phyloP scores from a whole-genome alignment of 257 asterid genomes.

The Solanum paucissectum region DNA sequence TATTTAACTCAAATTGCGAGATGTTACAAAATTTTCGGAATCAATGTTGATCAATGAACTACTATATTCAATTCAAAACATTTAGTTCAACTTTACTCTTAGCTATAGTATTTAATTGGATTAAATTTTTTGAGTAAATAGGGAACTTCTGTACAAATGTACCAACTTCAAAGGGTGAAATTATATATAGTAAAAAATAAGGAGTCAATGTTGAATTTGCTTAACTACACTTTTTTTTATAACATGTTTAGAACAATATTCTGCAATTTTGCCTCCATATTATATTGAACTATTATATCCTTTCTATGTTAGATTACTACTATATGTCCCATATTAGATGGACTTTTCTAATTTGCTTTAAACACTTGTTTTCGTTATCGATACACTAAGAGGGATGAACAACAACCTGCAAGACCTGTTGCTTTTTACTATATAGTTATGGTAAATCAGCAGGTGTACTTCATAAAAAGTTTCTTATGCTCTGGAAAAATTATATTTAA shows the following conservation, averaged over 20 bases:
- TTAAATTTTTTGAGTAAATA: not conserved
- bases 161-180: not conserved
- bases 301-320: not conserved
- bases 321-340: too few relatives aligned
- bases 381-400: too few relatives aligned
- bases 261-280: not conserved
- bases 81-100: not conserved
- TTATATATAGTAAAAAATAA: not conserved
- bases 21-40: conserved; percentile 32
- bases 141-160: not conserved
- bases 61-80: not conserved
- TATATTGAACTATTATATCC: not conserved
- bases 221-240: too few relatives aligned
- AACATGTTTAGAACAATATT: not conserved
- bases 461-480: too few relatives aligned
- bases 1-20: too few relatives aligned
- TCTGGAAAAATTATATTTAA: too few relatives aligned
- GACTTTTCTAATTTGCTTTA: too few relatives aligned
- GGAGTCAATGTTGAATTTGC: not conserved
- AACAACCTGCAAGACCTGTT: too few relatives aligned
- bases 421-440: too few relatives aligned
- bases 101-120: not conserved
- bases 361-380: too few relatives aligned
- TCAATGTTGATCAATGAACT: conserved; percentile 64
- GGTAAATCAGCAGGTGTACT: too few relatives aligned